Evolutionary conservation across 139 green algal species (phyloP), one percentile per base, ranked within the genome.

Genomic region (Nannochloris sp.): DNA sequence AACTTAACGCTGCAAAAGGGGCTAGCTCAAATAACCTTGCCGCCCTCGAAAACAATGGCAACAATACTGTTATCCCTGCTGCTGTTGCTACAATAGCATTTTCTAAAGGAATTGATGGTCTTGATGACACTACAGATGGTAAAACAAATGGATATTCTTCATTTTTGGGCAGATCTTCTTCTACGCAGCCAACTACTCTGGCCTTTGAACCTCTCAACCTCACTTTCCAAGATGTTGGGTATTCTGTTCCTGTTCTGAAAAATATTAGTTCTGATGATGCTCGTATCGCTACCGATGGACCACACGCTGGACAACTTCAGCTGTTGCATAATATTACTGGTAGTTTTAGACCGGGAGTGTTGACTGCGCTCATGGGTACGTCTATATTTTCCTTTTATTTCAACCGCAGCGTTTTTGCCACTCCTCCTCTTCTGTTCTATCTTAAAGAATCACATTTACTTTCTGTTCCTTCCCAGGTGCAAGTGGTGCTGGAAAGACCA

Each of bases 401-500:
- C 19, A 19, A 51, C 42, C n/a, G n/a, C 42, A 27, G 42, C 42
- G 42, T 51, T 51, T 19, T 27, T 51, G 42, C 19, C 19, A 27
- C 19, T 51, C 19, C 19, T 19, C 42, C 19, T 51, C 42, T 51
- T 51, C 19, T 27, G 19, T 27, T 51, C 42, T 51, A 19, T 51
- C 42, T 51, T 19, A 51, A 51, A 51, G 19, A 19, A 27, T 27
- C 42, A 27, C 42, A 51, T 51, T 51, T 51, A n/a, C n/a, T n/a
- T n/a, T n/a, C n/a, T n/a, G n/a, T n/a, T n/a, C n/a, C n/a, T n/a
- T n/a, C n/a, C n/a, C n/a, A n/a, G n/a, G n/a, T n/a, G 68, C 13
- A 70, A 69, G 36, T 65, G 79, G 79, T 12, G 78, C 78, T 4
- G 79, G 78, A 31, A 85, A 85, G 65, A 85, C 76, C 3, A 83